Conservation (phyloP, 352 stramenopile species). For the Blastocystis sp. region DNA sequence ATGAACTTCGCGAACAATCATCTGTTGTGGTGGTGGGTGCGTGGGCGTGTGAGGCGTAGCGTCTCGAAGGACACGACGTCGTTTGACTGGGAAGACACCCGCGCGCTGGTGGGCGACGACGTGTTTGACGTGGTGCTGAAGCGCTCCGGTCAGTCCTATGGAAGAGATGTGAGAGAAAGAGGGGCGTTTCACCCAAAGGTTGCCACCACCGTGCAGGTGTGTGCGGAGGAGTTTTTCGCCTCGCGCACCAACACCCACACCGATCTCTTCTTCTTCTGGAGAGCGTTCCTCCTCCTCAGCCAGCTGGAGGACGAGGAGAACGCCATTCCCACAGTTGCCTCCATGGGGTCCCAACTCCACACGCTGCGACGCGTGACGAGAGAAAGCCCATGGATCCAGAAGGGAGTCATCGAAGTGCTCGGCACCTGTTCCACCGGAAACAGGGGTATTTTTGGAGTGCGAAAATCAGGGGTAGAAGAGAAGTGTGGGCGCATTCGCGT, state of each 20-base stretch:
- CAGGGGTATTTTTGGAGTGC: not conserved
- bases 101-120: not conserved
- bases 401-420: not conserved
- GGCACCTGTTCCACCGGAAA: not conserved
- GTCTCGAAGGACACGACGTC: not conserved
- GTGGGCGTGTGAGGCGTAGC: not conserved
- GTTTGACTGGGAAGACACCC: not conserved
- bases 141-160: not conserved
- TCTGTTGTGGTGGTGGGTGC: not conserved
- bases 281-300: not conserved
- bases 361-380: not conserved
- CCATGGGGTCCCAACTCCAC: too few species aligned
- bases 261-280: constrained; percentile 50
- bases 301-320: constrained; percentile 23
- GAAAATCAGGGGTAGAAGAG: constrained; percentile 16
- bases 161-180: not conserved
- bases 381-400: not conserved
- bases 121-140: constrained; percentile 21
- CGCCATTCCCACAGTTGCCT: not conserved
- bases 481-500: constrained; percentile 12
- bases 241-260: not conserved
- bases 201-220: not conserved
- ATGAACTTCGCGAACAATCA: constrained; percentile 37
- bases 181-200: not conserved
- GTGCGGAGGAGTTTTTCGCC: not conserved